phyloP scores from a whole-genome alignment of 2,329 filamentous ascomycete species.

The Cyanodermella asteris region DNA sequence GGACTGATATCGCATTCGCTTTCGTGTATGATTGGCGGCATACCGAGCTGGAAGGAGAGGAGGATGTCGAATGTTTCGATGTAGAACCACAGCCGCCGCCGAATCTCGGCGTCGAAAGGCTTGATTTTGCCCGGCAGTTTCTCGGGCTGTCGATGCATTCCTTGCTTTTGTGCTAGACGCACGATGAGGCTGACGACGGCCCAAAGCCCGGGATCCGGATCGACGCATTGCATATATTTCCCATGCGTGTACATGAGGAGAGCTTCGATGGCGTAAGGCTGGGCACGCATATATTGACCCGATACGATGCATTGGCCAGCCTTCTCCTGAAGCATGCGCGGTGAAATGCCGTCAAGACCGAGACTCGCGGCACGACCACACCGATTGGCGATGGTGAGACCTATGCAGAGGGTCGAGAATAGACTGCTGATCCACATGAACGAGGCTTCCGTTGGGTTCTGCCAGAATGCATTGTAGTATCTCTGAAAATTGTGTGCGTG shows the following conservation, averaged over 20 bases:
- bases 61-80: slow-evolving; percentile 18
- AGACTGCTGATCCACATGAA: slow-evolving; percentile 4
- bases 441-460: slow-evolving; percentile 1
- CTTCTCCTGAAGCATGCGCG: background rate
- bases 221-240: slow-evolving; percentile 10
- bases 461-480: slow-evolving; percentile 4
- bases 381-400: background rate
- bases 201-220: slow-evolving; percentile 10
- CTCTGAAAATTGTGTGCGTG: background rate
- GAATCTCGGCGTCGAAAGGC: slow-evolving; percentile 16
- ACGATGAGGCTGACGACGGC: slow-evolving; percentile 12
- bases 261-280: slow-evolving; percentile 12
- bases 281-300: slow-evolving; percentile 11
- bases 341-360: background rate
- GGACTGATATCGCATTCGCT: slow-evolving; percentile 17
- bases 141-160: slow-evolving; percentile 20
- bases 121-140: slow-evolving; percentile 16
- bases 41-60: slow-evolving; percentile 16
- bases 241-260: slow-evolving; percentile 9
- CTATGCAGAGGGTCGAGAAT: slow-evolving; percentile 2
- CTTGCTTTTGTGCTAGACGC: slow-evolving; percentile 17
- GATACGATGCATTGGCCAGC: slow-evolving; percentile 11
- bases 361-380: background rate
- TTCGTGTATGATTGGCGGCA: slow-evolving; percentile 18
- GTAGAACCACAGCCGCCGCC: slow-evolving; percentile 14